Evolutionary conservation across 176 grass and related monocot genomes (phyloP).

Genomic region (Musa acuminata): DNA sequence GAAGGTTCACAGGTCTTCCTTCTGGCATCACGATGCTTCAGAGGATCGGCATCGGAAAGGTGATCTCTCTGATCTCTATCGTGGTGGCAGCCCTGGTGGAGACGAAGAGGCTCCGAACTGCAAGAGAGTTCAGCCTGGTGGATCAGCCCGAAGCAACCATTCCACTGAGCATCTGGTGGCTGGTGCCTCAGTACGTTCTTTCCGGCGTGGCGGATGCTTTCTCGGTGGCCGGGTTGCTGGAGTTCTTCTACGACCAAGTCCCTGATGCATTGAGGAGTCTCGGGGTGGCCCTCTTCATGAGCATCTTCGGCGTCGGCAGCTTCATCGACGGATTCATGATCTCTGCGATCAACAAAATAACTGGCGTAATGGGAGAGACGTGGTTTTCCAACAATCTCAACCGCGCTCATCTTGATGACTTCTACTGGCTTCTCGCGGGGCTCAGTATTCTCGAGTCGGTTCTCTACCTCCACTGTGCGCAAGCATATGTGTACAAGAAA

Average conservation of each 20-base stretch:
- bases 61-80: conserved; percentile 34
- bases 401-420: conserved; percentile 62
- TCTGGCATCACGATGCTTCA: conserved; percentile 61
- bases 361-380: conserved; percentile 21
- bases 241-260: conserved; percentile 95
- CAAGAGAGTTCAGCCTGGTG: conserved; percentile 29
- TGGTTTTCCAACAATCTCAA: conserved; percentile 70
- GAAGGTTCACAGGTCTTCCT: conserved; percentile 35
- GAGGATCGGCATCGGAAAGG: conserved; percentile 45
- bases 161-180: conserved; percentile 92
- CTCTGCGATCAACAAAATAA: conserved; percentile 38
- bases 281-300: conserved; percentile 54
- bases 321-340: conserved; percentile 48
- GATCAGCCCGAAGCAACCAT: conserved; percentile 29
- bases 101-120: conserved; percentile 32
- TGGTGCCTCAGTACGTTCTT: conserved; percentile 71
- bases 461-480: conserved; percentile 33
- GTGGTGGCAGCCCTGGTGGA: conserved; percentile 50
- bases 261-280: conserved; percentile 44
- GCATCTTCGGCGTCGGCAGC: conserved; percentile 41
- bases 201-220: conserved; percentile 68
- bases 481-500: conserved; percentile 28
- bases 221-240: conserved; percentile 67
- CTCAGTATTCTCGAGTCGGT: conserved; percentile 28
- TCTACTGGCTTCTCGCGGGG: conserved; percentile 52